Conservation (phyloP, 164 flowering plant species). For the Cinnamomum micranthum region DNA sequence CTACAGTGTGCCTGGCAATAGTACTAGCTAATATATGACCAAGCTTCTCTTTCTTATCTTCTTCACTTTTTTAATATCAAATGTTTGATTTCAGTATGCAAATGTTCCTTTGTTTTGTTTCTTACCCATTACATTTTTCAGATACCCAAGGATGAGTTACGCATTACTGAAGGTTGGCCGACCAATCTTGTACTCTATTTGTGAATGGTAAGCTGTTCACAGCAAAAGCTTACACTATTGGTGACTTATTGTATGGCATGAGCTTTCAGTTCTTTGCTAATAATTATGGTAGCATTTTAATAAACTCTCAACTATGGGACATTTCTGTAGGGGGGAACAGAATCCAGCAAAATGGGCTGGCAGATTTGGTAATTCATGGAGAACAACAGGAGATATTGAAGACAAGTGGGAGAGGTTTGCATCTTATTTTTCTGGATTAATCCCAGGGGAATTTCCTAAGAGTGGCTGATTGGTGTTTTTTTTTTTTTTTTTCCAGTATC, state of each 20-base stretch:
- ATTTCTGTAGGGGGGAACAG: constrained; percentile 36
- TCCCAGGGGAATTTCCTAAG: neutral
- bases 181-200: constrained; percentile 37
- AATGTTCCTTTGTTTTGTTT: neutral
- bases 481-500: constrained; percentile 28
- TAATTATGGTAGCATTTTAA: neutral
- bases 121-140: constrained; percentile 3
- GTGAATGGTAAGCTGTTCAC: constrained; percentile 36
- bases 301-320: neutral
- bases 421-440: neutral
- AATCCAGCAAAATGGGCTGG: constrained; percentile 50
- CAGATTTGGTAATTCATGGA: constrained; percentile 38
- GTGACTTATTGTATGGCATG: neutral
- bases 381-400: constrained; percentile 47
- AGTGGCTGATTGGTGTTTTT: neutral
- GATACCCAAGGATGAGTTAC: constrained; percentile 37
- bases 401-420: constrained; percentile 46
- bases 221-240: neutral
- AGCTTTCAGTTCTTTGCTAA: neutral
- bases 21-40: neutral
- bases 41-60: neutral
- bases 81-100: neutral
- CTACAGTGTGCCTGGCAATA: neutral
- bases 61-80: neutral
- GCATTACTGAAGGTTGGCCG: constrained; percentile 35